phyloP scores from a whole-genome alignment of 345 rosid genomes.

The Camelina sativa region DNA sequence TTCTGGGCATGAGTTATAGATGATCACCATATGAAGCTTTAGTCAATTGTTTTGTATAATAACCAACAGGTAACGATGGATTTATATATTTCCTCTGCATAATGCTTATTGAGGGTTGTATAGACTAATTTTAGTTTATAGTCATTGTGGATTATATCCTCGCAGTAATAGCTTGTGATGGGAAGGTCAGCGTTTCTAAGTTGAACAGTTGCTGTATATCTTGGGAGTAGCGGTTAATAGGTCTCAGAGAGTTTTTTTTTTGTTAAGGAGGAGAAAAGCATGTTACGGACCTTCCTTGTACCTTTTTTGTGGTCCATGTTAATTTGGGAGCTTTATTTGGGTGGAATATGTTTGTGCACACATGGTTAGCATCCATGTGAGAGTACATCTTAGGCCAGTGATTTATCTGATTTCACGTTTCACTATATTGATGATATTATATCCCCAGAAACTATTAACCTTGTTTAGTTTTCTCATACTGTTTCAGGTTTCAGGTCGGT shows the following conservation, averaged over 20 bases:
- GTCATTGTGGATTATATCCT: constrained; percentile 13
- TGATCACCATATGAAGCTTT: constrained; percentile 24
- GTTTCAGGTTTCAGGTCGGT: constrained; percentile 72
- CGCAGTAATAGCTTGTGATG: constrained; percentile 11
- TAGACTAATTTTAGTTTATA: constrained; percentile 6
- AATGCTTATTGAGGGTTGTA: constrained; percentile 16
- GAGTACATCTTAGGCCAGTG: constrained; percentile 17
- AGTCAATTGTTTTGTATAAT: constrained; percentile 4
- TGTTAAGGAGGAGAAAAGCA: constrained; percentile 19
- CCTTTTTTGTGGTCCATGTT: constrained; percentile 12
- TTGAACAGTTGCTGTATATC: constrained; percentile 10
- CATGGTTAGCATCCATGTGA: constrained; percentile 17
- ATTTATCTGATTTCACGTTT: constrained; percentile 21
- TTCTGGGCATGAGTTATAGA: constrained; percentile 1
- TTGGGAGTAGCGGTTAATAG: not conserved
- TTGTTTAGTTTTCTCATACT: constrained; percentile 20
- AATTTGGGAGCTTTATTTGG: constrained; percentile 11
- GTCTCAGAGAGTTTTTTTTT: not conserved
- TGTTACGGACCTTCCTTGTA: constrained; percentile 19
- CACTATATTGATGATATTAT: constrained; percentile 8
- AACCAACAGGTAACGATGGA: not conserved
- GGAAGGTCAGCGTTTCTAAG: not conserved
- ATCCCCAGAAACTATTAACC: constrained; percentile 11
- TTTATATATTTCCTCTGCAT: constrained; percentile 22
- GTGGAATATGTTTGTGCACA: constrained; percentile 13